phyloP scores from a whole-genome alignment of 192 early-diverging fungal species.

The Coemansia sp. region DNA sequence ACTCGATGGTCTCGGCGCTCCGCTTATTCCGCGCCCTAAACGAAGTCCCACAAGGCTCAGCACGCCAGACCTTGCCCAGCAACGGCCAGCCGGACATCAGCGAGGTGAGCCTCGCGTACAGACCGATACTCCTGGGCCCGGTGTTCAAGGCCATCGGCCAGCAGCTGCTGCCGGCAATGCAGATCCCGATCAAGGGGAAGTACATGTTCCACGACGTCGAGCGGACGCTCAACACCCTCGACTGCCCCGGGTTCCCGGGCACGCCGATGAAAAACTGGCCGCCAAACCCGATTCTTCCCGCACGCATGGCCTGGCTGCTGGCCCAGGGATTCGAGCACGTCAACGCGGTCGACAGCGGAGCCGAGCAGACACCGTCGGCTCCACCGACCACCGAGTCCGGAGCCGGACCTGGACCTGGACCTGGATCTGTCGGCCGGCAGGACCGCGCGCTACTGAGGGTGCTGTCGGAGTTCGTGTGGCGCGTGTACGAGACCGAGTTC shows the following conservation, averaged over 20 bases:
- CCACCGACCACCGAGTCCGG: too few species aligned
- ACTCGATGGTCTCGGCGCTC: slow-evolving; percentile 51
- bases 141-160: slow-evolving; percentile 39
- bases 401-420: too few species aligned
- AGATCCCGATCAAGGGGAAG: slow-evolving; percentile 28
- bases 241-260: slow-evolving; percentile 25
- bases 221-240: slow-evolving; percentile 26
- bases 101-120: slow-evolving; percentile 20
- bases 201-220: slow-evolving; percentile 50
- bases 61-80: slow-evolving; percentile 3
- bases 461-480: slow-evolving; percentile 45
- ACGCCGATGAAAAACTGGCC: slow-evolving; percentile 23
- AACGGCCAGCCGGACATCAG: slow-evolving; percentile 23
- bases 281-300: slow-evolving; percentile 29
- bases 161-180: slow-evolving; percentile 23
- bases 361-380: neutral
- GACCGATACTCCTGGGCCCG: slow-evolving; percentile 31
- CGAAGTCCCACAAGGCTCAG: neutral
- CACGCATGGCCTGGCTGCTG: slow-evolving; percentile 47
- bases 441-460: neutral
- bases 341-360: slow-evolving; percentile 8
- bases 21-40: slow-evolving; percentile 33
- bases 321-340: slow-evolving; percentile 29
- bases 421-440: neutral
- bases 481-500: slow-evolving; percentile 44